Percentiles rank a stretch among this genome's conserved stretches.
Evolutionary conservation across 2,329 filamentous ascomycete genomes (phyloP).

Genomic region (Daldinia sp.): DNA sequence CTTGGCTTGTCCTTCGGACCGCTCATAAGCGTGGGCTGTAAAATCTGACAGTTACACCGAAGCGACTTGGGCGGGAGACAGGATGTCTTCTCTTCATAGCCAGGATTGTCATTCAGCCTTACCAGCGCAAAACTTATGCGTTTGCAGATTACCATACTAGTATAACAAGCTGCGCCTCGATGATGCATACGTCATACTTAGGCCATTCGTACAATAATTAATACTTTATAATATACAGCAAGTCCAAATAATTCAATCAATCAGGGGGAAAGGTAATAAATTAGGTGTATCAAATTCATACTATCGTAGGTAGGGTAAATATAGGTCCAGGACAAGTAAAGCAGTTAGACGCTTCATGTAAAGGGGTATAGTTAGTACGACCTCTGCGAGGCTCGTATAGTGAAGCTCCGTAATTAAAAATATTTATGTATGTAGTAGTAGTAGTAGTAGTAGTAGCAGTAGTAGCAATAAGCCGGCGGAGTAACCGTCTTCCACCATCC

Average conservation of each 20-base stretch:
- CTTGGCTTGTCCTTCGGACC: background rate
- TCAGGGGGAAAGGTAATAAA: constrained; percentile 6
- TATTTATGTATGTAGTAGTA: constrained; percentile 1
- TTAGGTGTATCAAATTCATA: constrained; percentile 27
- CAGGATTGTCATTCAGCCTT: constrained; percentile 1
- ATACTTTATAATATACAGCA: background rate
- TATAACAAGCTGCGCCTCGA: background rate
- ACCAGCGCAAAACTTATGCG: background rate
- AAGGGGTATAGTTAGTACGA: constrained; percentile 17
- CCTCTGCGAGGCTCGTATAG: constrained; percentile 11
- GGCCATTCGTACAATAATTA: background rate
- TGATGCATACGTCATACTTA: background rate
- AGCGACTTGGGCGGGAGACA: background rate
- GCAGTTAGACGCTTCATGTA: constrained; percentile 21
- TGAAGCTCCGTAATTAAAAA: constrained; percentile 26
- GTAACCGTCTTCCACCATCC: constrained; percentile 24
- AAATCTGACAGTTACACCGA: background rate
- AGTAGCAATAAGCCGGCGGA: constrained; percentile 16
- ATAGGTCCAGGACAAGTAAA: constrained; percentile 8
- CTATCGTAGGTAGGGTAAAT: constrained; percentile 23
- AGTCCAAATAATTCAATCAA: background rate
- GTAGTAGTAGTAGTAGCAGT: background rate
- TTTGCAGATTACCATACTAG: background rate
- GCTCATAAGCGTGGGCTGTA: background rate
- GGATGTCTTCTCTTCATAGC: background rate